phyloP scores from a whole-genome alignment of 768 basidiomycete genomes.

The Calvatia gigantea region DNA sequence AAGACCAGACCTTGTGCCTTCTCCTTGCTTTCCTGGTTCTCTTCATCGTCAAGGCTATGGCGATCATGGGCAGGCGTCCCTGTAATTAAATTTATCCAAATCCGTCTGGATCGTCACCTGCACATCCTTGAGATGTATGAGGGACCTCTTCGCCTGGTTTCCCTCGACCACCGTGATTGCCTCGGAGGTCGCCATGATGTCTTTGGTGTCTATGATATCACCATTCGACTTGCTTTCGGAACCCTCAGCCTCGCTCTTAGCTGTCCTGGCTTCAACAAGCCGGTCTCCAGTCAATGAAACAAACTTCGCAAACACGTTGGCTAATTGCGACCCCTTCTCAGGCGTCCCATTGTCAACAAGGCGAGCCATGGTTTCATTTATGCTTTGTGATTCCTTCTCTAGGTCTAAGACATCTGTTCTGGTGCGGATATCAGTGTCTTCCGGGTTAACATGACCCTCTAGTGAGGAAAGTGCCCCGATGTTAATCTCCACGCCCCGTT shows the following conservation, averaged over 20 bases:
- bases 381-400: slow-evolving; percentile 12
- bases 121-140: slow-evolving; percentile 15
- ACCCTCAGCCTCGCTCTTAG: neutral
- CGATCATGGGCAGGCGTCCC: no score
- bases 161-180: neutral
- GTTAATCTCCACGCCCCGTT: slow-evolving; percentile 33
- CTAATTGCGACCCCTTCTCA: slow-evolving; percentile 4
- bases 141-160: neutral
- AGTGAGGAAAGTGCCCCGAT: slow-evolving; percentile 25
- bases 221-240: neutral
- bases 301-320: slow-evolving; percentile 12
- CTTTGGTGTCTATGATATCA: neutral
- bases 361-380: slow-evolving; percentile 3
- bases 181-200: neutral
- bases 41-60: neutral
- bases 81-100: neutral
- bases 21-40: neutral
- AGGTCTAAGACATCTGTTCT: slow-evolving; percentile 5
- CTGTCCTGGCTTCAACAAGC: neutral
- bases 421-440: slow-evolving; percentile 1
- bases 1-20: neutral
- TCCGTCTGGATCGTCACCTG: slow-evolving; percentile 12
- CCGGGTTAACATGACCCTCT: slow-evolving; percentile 13
- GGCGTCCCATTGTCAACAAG: neutral
- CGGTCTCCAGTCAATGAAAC: slow-evolving; percentile 7